Evolutionary conservation across 2,329 filamentous ascomycete genomes (phyloP).

Genomic region (Tolypocladium tundrense): DNA sequence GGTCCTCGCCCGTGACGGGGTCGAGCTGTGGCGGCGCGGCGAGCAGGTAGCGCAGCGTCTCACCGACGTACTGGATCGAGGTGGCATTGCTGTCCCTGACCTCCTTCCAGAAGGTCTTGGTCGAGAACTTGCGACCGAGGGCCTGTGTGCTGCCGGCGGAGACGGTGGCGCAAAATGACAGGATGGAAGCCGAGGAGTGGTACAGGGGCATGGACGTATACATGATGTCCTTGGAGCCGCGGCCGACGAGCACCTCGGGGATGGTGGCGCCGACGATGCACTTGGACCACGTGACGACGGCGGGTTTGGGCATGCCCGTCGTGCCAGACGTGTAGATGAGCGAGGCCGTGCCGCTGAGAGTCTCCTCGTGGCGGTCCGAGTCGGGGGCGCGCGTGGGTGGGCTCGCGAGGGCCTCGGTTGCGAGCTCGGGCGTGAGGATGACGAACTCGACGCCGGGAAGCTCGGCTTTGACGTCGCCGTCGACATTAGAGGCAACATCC

Average conservation of each 20-base stretch:
- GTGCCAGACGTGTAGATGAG: constrained; percentile 83
- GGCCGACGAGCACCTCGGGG: constrained; percentile 36
- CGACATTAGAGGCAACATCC: constrained; percentile 42
- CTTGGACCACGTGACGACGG: constrained; percentile 66
- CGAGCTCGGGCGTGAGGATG: constrained; percentile 47
- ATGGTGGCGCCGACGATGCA: constrained; percentile 34
- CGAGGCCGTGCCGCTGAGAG: constrained; percentile 49
- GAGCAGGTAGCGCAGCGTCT: constrained; percentile 75
- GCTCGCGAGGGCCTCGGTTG: constrained; percentile 41
- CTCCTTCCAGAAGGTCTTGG: constrained; percentile 66
- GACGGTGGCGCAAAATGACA: constrained; percentile 56
- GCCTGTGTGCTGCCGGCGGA: constrained; percentile 54
- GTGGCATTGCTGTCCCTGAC: constrained; percentile 62
- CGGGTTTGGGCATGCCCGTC: constrained; percentile 73
- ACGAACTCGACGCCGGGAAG: constrained; percentile 46
- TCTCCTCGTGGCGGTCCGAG: constrained; percentile 38
- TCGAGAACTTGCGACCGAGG: constrained; percentile 69
- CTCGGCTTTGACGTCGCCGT: constrained; percentile 43
- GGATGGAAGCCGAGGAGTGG: constrained; percentile 65
- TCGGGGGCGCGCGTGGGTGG: constrained; percentile 49
- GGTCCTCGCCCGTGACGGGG: constrained; percentile 50
- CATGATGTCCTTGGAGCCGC: constrained; percentile 56
- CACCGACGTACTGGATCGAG: constrained; percentile 77
- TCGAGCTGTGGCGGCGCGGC: constrained; percentile 54
- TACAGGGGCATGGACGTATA: constrained; percentile 90